Evolutionary conservation across 2,329 filamentous ascomycete species (phyloP).

Genomic region (Alternaria novae-zelandiae): DNA sequence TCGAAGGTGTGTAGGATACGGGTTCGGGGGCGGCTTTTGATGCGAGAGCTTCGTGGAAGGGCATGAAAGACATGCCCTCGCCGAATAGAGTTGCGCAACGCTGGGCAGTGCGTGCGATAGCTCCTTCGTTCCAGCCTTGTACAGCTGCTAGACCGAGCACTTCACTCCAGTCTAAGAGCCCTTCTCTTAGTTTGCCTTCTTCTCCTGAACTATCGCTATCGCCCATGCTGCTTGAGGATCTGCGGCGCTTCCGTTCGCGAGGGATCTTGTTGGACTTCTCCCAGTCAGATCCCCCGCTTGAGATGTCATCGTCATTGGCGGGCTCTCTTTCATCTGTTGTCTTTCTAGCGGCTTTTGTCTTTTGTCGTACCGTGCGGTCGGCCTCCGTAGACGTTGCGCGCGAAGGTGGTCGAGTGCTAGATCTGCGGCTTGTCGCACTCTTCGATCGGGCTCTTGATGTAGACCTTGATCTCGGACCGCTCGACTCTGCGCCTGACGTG

Average conservation of each 20-base stretch:
- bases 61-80: slow-evolving; percentile 71
- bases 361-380: not conserved
- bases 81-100: slow-evolving; percentile 79
- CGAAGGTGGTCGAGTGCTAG: slow-evolving; percentile 15
- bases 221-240: slow-evolving; percentile 14
- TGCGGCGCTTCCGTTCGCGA: slow-evolving; percentile 17
- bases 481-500: slow-evolving; percentile 34
- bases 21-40: slow-evolving; percentile 32
- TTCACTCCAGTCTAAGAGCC: slow-evolving; percentile 76
- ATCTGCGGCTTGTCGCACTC: slow-evolving; percentile 13
- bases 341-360: not conserved
- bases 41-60: slow-evolving; percentile 54
- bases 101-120: slow-evolving; percentile 71
- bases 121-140: slow-evolving; percentile 69
- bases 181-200: slow-evolving; percentile 17
- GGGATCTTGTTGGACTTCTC: not conserved
- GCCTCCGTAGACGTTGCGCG: slow-evolving; percentile 1
- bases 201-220: slow-evolving; percentile 16
- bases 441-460: slow-evolving; percentile 23
- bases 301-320: slow-evolving; percentile 18
- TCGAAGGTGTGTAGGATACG: slow-evolving; percentile 45
- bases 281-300: slow-evolving; percentile 44
- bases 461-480: slow-evolving; percentile 14
- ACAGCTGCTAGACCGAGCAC: slow-evolving; percentile 80
- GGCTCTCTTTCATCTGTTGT: not conserved